Evolutionary conservation across 106 monocot genomes (phyloP), one percentile per base, ranked within the genome.

Genomic region (Triglochin maritima): DNA sequence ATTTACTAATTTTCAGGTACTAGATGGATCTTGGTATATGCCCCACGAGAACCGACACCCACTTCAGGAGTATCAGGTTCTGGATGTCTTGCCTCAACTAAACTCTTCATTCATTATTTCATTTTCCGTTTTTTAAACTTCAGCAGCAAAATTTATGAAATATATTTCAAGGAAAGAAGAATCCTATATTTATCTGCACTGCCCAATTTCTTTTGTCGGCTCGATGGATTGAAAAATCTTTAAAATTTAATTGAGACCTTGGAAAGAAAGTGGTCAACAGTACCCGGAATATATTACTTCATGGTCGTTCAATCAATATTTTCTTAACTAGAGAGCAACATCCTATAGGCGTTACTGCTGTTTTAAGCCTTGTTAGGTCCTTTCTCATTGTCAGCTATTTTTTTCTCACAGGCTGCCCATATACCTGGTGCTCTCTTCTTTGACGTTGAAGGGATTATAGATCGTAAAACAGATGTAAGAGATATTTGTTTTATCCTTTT

Each of bases 21-120:
- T 93, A 51, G 92, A 93, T 80, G 81, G 85, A 60, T 93, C 88
- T 45, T 93, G 92, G 92, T 93, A 93, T 64, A 79, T 93, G 81
- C 92, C 88, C 46, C 54, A 75, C 70, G 88, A 88, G 69, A 80
- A 84, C 68, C 72, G 84, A 43, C 85, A 86, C 63, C 85, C 88
- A 49, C 60, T 93, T 75, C 85, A 93, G 73, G 92, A 93, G 71
- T 93, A 83, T 76, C 85, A 93, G 83, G 92, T 88, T 11, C 12
- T 65, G 2, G 9, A 11, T 41, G 4, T 50, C 29, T 50, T 5
- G 14, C 51, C 6, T 7, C 49, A 51, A 50, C 15, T 4, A 11
- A 50, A 17, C 11, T 52, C 9, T 8, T 52, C 7, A 6, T 11
- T 65, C 12, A 11, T 55, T 55, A 14, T 29, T 5, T 12, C 46